Evolutionary conservation across 2,329 filamentous ascomycete species (phyloP), one percentile per base, ranked within the genome.

Genomic region (Pseudopyrenochaeta lycopersici): DNA sequence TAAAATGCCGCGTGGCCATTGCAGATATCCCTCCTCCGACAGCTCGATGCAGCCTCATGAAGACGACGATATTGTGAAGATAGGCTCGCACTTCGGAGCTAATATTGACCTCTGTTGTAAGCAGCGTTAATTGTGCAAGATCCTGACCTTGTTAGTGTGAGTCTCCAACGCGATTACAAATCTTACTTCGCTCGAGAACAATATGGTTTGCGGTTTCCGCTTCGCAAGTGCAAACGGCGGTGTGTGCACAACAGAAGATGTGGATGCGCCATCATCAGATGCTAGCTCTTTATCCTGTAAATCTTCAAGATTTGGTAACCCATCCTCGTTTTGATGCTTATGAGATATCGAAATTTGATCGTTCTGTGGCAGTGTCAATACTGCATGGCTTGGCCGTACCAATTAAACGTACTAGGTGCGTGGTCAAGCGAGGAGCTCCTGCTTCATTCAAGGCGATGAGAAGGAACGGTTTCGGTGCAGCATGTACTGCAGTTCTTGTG

Each of bases 341-440:
- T 98, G 93, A 0, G 91, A 94, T 52, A 98, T 88, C 71, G 92
- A 91, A 62, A 98, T 89, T 60, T 90, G 86, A 54, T 98, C 92
- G 66, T 92, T 96, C 74, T 91, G 83, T 88, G 83, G 7, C 29
- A 75, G 76, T 18, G 80, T 66, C 83, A 44, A 88, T 7, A 30
- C 7, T 29, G 6, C 23, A 17, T 20, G 17, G 14, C 36, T 3
- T 15, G 27, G 7, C n/a, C 3, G n/a, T 14, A 17, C 5, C 15
- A 27, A 21, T 17, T 1, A 17, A 10, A 43, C 57, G n/a, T 42
- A 78, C 76, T 49, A 83, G 62, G 62, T 82, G 81, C 36, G 73
- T 69, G 2, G 67, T 75, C 40, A 82, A 59, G 15, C 72, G 67
- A 7, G 58, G 53, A 15, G 74, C 70, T 6, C 64, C 70, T 14